These are phyloP conservation scores for Gentiana dahurica DNA, from an alignment of 257 asterid genomes.

Conservation along the genomic window DNA sequence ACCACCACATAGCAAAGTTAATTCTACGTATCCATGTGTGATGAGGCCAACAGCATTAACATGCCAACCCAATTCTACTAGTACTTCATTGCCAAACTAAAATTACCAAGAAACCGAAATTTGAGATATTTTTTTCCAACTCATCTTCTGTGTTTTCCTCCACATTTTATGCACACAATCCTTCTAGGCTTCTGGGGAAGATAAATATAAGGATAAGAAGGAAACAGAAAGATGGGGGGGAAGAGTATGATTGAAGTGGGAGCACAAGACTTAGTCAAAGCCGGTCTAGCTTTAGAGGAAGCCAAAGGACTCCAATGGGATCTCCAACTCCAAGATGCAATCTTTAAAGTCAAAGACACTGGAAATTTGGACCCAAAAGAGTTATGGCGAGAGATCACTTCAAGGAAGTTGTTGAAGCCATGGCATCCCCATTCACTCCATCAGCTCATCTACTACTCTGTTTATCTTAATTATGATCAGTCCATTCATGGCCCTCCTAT, in stretches of 20 bases:
- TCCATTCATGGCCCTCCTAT: slow-evolving; percentile 60
- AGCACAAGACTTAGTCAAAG: slow-evolving; percentile 41
- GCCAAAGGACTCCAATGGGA: slow-evolving; percentile 36
- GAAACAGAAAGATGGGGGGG: slow-evolving; percentile 19
- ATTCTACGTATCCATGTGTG: too few relatives aligned
- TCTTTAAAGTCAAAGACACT: background rate
- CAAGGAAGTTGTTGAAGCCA: slow-evolving; percentile 59
- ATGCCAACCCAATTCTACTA: too few relatives aligned
- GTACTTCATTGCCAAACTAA: too few relatives aligned
- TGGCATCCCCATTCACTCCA: slow-evolving; percentile 62
- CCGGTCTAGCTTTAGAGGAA: slow-evolving; percentile 44
- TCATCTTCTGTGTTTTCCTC: too few relatives aligned
- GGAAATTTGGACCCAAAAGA: slow-evolving; percentile 20
- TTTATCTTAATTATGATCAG: slow-evolving; percentile 33
- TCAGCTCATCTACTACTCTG: slow-evolving; percentile 61
- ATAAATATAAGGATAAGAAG: too few relatives aligned
- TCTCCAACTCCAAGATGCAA: slow-evolving; percentile 37
- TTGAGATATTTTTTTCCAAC: too few relatives aligned
- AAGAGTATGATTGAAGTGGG: slow-evolving; percentile 44
- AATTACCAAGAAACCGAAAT: too few relatives aligned
- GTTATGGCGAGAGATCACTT: slow-evolving; percentile 45
- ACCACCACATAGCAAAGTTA: too few relatives aligned
- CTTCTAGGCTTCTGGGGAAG: too few relatives aligned
- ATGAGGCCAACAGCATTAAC: too few relatives aligned
- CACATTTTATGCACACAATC: too few relatives aligned